Percentiles rank a stretch among this genome's conserved stretches.
These are phyloP conservation scores for Geotrichum carabidarum DNA, from an alignment of 1,139 yeast species.

Conservation along the genomic window DNA sequence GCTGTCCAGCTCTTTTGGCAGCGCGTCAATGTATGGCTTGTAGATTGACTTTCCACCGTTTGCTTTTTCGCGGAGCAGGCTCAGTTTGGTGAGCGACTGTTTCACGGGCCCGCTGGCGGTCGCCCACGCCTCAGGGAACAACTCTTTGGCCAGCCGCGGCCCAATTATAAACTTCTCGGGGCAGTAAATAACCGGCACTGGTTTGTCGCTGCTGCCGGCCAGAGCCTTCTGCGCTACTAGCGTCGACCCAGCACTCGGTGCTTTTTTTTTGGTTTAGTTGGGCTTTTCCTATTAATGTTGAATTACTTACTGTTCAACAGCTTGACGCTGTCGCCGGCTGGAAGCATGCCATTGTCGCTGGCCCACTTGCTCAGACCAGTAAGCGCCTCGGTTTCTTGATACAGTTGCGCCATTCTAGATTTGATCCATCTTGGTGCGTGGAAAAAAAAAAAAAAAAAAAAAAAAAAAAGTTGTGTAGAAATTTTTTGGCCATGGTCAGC, in stretches of 20 bases:
- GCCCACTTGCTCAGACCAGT: slow-evolving; percentile 2
- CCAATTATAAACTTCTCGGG: slow-evolving; percentile 29
- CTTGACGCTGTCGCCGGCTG: slow-evolving; percentile 26
- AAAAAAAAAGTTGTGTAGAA: too few relatives aligned
- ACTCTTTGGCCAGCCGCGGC: slow-evolving; percentile 24
- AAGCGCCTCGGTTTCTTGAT: too few relatives aligned
- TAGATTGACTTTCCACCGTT: neutral
- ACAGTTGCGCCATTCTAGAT: too few relatives aligned
- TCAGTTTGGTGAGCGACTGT: slow-evolving; percentile 27
- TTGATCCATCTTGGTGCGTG: neutral
- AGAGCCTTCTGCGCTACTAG: slow-evolving; percentile 25
- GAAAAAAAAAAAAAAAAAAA: too few relatives aligned
- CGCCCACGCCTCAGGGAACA: slow-evolving; percentile 20
- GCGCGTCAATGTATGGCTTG: slow-evolving; percentile 10
- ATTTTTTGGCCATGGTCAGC: too few relatives aligned
- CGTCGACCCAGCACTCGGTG: slow-evolving; percentile 22
- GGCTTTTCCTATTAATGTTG: neutral
- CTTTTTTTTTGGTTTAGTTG: neutral
- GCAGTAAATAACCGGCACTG: slow-evolving; percentile 26
- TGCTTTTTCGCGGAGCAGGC: slow-evolving; percentile 23
- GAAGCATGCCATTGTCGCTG: neutral
- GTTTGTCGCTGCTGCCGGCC: slow-evolving; percentile 19
- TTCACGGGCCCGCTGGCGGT: neutral
- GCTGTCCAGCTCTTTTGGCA: slow-evolving; percentile 15
- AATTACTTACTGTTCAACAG: neutral